Evolutionary conservation across 2,329 filamentous ascomycete genomes (phyloP), one percentile per base, ranked within the genome.

Genomic region (Xylaria sp.): DNA sequence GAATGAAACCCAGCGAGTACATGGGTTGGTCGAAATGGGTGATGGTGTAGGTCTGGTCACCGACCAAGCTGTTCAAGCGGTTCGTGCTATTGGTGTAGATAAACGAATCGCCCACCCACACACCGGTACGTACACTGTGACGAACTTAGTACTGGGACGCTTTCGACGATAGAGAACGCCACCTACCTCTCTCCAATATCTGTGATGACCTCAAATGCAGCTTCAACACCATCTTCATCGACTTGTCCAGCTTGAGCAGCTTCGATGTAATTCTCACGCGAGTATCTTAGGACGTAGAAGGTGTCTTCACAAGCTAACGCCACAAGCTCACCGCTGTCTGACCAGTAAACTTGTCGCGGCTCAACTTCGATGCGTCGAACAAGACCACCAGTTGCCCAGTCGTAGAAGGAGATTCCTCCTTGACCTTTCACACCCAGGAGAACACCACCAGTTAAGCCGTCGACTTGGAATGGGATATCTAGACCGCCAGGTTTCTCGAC

Each of bases 81-180:
- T 98, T 98, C 10, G 94, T 97, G 80, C 88, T 92, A 86, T 97
- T 98, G 65, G 96, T 98, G 87, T 98, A 99, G 80, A 98, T 94
- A 86, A 99, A 97, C 84, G 95, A 97, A 84, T 99, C 96, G 71
- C 96, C 96, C 66, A 99, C 93, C 96, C 96, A 99, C 84, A 97
- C 93, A 75, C 95, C 96, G 23, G 95, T 98, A 73, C 93, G 92
- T 61, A 98, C 94, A 72, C 91, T 93, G 70, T 64, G 55, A 41
- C 68, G 66, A 75, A 76, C 77, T 76, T 80, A 77, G 74, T 62
- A 65, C 23, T 7, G 8, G 12, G 13, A 50, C 52, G 12, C 10
- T 34, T 61, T 12, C 1, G 8, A 41, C 7, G 15, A 15, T 10
- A 18, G 6, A 46, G 2, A n/a, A 28, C 37, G 25, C 25, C 55